Percentiles rank a stretch among this genome's conserved stretches.
These are phyloP conservation scores for Eucalyptus tenuipes DNA, from an alignment of 345 rosid species.

Conservation along the genomic window DNA sequence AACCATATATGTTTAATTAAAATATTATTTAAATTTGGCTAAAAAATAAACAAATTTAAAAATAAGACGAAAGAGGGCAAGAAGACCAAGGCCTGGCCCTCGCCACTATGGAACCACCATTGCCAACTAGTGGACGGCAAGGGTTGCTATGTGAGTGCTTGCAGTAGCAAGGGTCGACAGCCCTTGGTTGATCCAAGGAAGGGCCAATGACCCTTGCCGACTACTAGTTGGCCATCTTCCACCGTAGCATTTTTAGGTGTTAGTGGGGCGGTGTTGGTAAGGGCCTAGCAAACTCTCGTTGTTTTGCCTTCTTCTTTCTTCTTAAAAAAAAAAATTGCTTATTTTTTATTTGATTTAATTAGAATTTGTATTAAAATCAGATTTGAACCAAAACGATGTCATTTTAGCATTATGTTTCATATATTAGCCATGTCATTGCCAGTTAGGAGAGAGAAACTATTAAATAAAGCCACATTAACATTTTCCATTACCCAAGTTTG, in stretches of 20 bases:
- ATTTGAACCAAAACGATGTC: background rate
- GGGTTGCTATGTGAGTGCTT: no score
- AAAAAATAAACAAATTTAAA: no score
- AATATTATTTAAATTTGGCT: background rate
- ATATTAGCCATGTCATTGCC: background rate
- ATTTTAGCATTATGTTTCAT: background rate
- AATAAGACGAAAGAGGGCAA: background rate
- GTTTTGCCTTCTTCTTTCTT: background rate
- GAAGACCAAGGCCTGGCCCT: background rate
- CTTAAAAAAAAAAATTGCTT: background rate
- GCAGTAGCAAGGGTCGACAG: fast-evolving
- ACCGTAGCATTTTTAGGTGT: background rate
- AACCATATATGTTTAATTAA: no score
- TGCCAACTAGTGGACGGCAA: no score
- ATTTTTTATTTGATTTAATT: background rate
- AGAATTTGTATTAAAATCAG: background rate
- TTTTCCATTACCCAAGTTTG: no score
- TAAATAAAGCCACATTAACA: no score
- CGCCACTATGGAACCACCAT: fast-evolving
- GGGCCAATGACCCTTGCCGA: background rate
- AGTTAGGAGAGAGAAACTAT: fast-evolving
- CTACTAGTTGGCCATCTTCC: background rate
- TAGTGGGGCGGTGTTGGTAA: background rate
- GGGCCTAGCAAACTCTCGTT: background rate
- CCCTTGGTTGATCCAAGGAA: background rate